Conservation (phyloP, 257 asterid genomes). For the Solanum rostratum region DNA sequence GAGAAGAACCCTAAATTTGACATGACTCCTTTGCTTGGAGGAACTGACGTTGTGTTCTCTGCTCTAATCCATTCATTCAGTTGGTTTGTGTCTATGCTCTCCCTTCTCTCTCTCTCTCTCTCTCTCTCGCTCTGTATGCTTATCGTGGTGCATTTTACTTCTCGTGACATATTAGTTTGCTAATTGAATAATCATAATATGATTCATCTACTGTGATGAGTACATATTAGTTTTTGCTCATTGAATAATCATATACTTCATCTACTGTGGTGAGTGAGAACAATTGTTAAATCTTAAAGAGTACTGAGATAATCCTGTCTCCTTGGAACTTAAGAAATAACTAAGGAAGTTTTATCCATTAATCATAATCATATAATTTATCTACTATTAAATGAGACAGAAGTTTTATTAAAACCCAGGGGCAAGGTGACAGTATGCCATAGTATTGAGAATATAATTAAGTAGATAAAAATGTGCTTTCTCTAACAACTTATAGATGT, state of each 20-base stretch:
- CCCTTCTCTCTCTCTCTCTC: not conserved
- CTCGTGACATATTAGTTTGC: not conserved
- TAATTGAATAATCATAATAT: no score
- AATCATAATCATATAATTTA: not conserved
- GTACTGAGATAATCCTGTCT: not conserved
- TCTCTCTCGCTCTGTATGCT: not conserved
- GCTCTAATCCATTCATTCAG: conserved; percentile 93
- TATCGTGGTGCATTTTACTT: not conserved
- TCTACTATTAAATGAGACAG: not conserved
- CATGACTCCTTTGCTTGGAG: conserved; percentile 96
- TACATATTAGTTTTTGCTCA: not conserved
- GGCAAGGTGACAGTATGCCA: not conserved
- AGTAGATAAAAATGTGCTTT: not conserved
- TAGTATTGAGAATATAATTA: not conserved
- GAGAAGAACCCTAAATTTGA: conserved; percentile 96
- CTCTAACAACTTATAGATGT: not conserved
- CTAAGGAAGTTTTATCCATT: not conserved
- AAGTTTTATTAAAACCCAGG: not conserved
- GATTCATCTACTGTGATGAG: no score
- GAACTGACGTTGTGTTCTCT: conserved; percentile 89
- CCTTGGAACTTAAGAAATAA: not conserved
- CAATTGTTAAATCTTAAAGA: not conserved
- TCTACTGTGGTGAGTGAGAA: not conserved
- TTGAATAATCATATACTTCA: not conserved
- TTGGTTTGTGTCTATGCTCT: conserved; percentile 46